Evolutionary conservation across 495 filamentous ascomycete genomes (phyloP).

Genomic region (Podospora sp.): DNA sequence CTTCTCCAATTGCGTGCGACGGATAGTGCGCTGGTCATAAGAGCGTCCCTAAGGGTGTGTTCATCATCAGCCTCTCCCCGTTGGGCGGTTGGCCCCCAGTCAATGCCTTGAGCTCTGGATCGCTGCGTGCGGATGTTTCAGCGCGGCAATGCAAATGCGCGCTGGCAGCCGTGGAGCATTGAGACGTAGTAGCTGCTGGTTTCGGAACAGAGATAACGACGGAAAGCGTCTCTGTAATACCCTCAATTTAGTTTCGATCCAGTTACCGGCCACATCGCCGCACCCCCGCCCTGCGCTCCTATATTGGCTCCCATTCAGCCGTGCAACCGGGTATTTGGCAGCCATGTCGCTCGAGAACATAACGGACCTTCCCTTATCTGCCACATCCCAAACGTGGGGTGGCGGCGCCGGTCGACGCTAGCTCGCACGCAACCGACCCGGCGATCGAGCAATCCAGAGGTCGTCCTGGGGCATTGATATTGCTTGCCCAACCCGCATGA

Average conservation of each 20-base stretch:
- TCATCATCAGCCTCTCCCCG: conserved; percentile 3
- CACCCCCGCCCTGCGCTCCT: conserved; percentile 8
- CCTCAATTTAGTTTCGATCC: conserved; percentile 7
- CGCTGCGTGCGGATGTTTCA: conserved; percentile 19
- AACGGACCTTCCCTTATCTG: conserved; percentile 22
- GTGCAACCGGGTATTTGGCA: conserved; percentile 17
- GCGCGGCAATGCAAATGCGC: conserved; percentile 17
- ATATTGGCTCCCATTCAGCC: conserved; percentile 19
- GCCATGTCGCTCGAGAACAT: not conserved
- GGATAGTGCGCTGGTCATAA: conserved; percentile 19
- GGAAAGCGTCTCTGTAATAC: not conserved
- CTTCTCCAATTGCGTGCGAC: conserved; percentile 17
- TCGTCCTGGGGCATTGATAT: conserved; percentile 15
- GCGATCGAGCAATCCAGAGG: not conserved
- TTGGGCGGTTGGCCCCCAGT: conserved; percentile 5
- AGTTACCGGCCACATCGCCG: conserved; percentile 13
- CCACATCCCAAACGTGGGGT: conserved; percentile 17
- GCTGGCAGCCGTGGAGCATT: conserved; percentile 14
- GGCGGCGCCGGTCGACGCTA: not conserved
- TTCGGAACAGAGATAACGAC: conserved; percentile 16
- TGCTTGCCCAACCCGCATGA: conserved; percentile 11
- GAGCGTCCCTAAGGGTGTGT: conserved; percentile 8
- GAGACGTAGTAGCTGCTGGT: conserved; percentile 20
- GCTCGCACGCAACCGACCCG: not conserved
- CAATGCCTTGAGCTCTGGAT: conserved; percentile 19